A percentile compares a stretch with the other conserved stretches of the same genome.
Evolutionary conservation across 345 rosid genomes (phyloP).

Genomic region (Rhodamnia argentea): DNA sequence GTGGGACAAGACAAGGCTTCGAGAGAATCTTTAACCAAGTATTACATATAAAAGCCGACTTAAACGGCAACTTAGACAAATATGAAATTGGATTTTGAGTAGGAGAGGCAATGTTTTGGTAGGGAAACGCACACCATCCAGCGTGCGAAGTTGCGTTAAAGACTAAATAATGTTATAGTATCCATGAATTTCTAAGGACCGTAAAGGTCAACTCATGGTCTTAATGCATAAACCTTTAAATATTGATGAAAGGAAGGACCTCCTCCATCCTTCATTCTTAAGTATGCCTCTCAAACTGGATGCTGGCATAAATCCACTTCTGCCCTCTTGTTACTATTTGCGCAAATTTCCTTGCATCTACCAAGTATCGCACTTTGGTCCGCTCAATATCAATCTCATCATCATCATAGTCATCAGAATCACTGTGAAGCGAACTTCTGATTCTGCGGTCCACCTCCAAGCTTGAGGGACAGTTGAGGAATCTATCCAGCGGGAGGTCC

Average conservation of each 20-base stretch:
- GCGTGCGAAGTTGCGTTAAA: no score
- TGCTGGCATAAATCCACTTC: constrained; percentile 54
- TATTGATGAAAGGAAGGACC: constrained; percentile 21
- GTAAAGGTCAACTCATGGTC: background rate
- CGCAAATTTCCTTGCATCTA: constrained; percentile 67
- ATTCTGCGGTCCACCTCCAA: constrained; percentile 56
- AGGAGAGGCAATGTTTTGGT: no score
- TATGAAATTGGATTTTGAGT: no score
- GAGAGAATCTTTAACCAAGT: background rate
- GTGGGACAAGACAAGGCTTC: background rate
- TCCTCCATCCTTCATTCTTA: constrained; percentile 83
- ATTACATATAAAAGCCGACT: background rate
- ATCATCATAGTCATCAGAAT: constrained; percentile 15
- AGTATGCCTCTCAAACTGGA: constrained; percentile 67
- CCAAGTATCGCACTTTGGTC: constrained; percentile 56
- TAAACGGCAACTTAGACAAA: background rate
- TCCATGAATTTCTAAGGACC: no score
- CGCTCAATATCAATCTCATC: constrained; percentile 67
- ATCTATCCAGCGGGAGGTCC: no score
- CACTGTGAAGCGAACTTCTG: constrained; percentile 28
- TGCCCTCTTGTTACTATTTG: constrained; percentile 40
- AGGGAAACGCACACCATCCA: no score
- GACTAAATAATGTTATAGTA: no score
- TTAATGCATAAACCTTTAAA: background rate
- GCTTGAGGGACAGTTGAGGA: no score